Evolutionary conservation across 306 rosid species (phyloP).

Genomic region (Vigna unguiculata): DNA sequence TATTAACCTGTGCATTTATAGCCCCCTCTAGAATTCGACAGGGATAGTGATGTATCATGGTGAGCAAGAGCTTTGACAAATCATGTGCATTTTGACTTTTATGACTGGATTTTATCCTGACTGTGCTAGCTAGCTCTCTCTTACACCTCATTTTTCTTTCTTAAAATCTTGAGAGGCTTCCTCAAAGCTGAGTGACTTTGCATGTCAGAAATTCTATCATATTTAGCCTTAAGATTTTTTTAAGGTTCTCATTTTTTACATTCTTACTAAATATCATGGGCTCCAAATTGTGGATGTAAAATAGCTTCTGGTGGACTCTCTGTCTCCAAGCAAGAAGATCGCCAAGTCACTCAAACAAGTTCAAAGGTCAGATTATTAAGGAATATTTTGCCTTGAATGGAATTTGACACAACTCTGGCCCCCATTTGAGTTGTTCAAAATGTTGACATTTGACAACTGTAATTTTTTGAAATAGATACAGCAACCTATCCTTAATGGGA

Average conservation of each 20-base stretch:
- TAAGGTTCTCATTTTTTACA: neutral
- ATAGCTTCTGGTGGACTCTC: constrained; percentile 54
- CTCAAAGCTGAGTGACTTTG: constrained; percentile 17
- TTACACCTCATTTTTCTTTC: neutral
- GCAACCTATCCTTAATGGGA: constrained; percentile 63
- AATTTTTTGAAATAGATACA: constrained; percentile 42
- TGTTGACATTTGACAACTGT: constrained; percentile 26
- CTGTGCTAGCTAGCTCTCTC: constrained; percentile 4
- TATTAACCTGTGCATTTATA: constrained; percentile 4
- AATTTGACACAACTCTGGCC: constrained; percentile 26
- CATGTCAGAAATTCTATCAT: neutral
- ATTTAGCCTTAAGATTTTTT: constrained; percentile 4
- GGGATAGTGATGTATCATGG: constrained; percentile 12
- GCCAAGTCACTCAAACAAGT: constrained; percentile 46
- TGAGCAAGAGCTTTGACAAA: constrained; percentile 4
- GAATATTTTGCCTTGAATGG: constrained; percentile 24
- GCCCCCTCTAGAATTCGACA: neutral
- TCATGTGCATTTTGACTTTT: neutral
- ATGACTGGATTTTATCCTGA: constrained; percentile 8
- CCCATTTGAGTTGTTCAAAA: constrained; percentile 17
- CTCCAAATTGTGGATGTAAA: constrained; percentile 47
- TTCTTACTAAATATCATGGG: constrained; percentile 31
- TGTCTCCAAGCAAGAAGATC: constrained; percentile 53
- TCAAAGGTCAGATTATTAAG: constrained; percentile 65
- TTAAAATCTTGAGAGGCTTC: constrained; percentile 2